Percentiles rank a stretch among this genome's conserved stretches.
Conservation (phyloP, 192 early-diverging fungal genomes). For the Nowakowskiella sp. region DNA sequence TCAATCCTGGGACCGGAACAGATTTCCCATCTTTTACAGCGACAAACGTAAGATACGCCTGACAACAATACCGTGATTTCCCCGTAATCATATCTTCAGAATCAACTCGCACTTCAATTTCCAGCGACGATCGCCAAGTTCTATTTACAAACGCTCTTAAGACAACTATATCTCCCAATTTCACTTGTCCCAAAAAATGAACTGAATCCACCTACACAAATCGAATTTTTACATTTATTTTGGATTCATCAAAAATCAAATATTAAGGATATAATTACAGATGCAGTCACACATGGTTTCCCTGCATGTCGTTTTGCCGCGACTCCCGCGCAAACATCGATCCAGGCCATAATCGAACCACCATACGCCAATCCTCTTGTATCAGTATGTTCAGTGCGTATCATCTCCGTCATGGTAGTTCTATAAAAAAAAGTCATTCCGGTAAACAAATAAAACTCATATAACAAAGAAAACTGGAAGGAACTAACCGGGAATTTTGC, state of each 20-base stretch:
- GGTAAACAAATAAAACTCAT: no score
- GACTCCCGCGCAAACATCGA: constrained; percentile 57
- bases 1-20: constrained; percentile 16
- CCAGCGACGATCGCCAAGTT: constrained; percentile 66
- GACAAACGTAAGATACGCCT: constrained; percentile 63
- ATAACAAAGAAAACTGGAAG: no score
- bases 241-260: neutral
- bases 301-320: constrained; percentile 56
- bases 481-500: no score
- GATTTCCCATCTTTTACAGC: constrained; percentile 25
- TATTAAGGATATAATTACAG: constrained; percentile 22
- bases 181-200: constrained; percentile 57
- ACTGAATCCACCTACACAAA: constrained; percentile 58
- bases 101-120: constrained; percentile 61
- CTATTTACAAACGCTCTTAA: constrained; percentile 58
- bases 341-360: constrained; percentile 54
- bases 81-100: constrained; percentile 53
- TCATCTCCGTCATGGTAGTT: constrained; percentile 10
- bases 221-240: constrained; percentile 1
- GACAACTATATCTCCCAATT: constrained; percentile 52
- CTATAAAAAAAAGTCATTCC: neutral
- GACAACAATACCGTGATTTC: constrained; percentile 46
- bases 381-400: constrained; percentile 11
- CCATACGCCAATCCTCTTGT: constrained; percentile 40
- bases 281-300: constrained; percentile 37